Evolutionary conservation across 441 rosid genomes (phyloP), one percentile per base, ranked within the genome.

Genomic region (Eutrema salsugineum): DNA sequence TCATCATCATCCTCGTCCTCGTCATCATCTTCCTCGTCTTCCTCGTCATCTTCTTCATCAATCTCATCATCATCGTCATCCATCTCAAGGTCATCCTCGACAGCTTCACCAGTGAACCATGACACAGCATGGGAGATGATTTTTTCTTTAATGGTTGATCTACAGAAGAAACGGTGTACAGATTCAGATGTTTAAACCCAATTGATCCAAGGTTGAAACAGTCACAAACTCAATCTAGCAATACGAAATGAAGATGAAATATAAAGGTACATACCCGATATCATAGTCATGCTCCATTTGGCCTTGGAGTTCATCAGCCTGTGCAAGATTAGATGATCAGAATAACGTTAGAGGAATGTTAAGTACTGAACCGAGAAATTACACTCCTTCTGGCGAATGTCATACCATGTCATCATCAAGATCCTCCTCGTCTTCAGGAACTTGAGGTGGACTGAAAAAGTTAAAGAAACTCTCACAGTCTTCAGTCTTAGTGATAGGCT

Each of bases 271-370:
- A 77, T 2, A 93, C 95, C 93, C 98, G 35, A 91, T 78, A 55
- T 94, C 94, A 78, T 92, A 94, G 82, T 94, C 99, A 51, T 90
- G 96, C 49, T 94, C 99, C 97, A 92, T 92, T 74, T 82, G 89
- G 72, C 87, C 86, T 59, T 90, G 94, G 43, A 94, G 93, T 78
- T 90, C 96, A 66, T 92, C 98, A 58, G 97, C 97, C 96, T 94
- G 80, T 48, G 35, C 56, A 70, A 53, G 53, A 70, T n/a, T 14
- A 73, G 51, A 69, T 40, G 30, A 70, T 35, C 32, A 7, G 8
- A 65, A 6, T 11, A 53, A n/a, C 15, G 17, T 9, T 2, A n/a
- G 38, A 14, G 67, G 39, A 17, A 1, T n/a, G 10, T 40, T 3
- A 39, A 55, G 9, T 10, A 50, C 63, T 20, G 5, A 47, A 14